Evolutionary conservation across 371 early-diverging fungal species (phyloP).

Genomic region (Smittium mucronatum): DNA sequence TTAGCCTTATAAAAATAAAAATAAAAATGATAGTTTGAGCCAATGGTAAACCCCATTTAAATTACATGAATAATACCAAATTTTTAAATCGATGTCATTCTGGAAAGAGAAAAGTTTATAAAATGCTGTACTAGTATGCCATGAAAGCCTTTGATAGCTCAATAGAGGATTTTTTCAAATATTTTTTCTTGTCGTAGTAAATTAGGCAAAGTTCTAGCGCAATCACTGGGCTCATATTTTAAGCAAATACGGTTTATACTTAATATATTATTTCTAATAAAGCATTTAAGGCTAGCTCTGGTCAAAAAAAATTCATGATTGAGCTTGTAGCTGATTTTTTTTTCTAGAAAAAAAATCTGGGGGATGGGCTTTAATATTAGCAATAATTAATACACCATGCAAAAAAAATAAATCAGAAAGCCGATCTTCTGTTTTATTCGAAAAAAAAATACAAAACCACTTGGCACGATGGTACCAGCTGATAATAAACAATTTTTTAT

Average conservation of each 20-base stretch:
- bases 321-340: neutral
- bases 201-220: neutral
- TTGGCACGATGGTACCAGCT: neutral
- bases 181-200: neutral
- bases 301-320: neutral
- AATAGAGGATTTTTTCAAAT: neutral
- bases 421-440: neutral
- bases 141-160: neutral
- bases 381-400: neutral
- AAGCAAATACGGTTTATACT: neutral
- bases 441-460: neutral
- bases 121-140: neutral
- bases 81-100: neutral
- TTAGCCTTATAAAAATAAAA: too few species aligned
- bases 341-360: neutral
- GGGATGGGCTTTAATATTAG: neutral
- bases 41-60: too few species aligned
- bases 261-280: neutral
- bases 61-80: too few species aligned
- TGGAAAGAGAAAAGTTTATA: neutral
- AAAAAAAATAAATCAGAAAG: neutral
- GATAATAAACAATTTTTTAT: neutral
- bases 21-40: too few species aligned
- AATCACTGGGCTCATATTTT: neutral
- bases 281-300: neutral